A percentile compares a stretch with the other conserved stretches of the same genome.
phyloP scores from a whole-genome alignment of 805 yeast species.

The Wickerhamiella brachini region DNA sequence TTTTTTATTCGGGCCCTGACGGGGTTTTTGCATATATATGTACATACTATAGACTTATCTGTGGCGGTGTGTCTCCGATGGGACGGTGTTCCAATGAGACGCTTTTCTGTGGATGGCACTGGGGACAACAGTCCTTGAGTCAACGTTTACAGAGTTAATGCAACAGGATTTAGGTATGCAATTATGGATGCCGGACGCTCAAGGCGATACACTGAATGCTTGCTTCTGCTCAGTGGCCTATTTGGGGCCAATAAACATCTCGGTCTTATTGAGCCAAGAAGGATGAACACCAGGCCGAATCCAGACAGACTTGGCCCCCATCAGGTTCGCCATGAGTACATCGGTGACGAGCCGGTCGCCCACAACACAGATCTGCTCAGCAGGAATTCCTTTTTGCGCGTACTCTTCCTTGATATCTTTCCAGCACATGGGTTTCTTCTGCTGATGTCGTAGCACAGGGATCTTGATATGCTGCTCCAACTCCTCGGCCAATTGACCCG shows the following conservation, averaged over 20 bases:
- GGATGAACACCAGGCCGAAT: constrained; percentile 55
- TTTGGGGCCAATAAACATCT: constrained; percentile 11
- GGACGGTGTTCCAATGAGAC: too few species aligned
- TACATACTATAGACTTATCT: neutral
- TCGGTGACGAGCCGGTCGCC: constrained; percentile 92
- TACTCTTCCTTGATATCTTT: constrained; percentile 54
- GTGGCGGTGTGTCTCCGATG: too few species aligned
- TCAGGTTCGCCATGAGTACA: constrained; percentile 81
- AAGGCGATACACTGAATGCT: too few species aligned
- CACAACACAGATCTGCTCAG: constrained; percentile 59
- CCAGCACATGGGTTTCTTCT: constrained; percentile 30
- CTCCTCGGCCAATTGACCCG: constrained; percentile 42
- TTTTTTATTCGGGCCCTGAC: neutral
- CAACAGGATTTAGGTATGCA: too few species aligned
- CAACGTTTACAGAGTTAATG: too few species aligned
- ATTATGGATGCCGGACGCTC: too few species aligned
- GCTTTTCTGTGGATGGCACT: too few species aligned
- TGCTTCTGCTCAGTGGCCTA: neutral
- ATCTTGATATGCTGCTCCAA: constrained; percentile 43
- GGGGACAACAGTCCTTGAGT: too few species aligned
- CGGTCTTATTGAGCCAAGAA: constrained; percentile 10
- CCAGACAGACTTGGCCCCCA: constrained; percentile 85
- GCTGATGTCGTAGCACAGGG: constrained; percentile 23
- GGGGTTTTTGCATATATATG: neutral
- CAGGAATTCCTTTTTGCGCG: constrained; percentile 31